Percentiles rank a stretch among this genome's conserved stretches.
Evolutionary conservation across 768 basidiomycete genomes (phyloP).

Genomic region (Suillus luteus): DNA sequence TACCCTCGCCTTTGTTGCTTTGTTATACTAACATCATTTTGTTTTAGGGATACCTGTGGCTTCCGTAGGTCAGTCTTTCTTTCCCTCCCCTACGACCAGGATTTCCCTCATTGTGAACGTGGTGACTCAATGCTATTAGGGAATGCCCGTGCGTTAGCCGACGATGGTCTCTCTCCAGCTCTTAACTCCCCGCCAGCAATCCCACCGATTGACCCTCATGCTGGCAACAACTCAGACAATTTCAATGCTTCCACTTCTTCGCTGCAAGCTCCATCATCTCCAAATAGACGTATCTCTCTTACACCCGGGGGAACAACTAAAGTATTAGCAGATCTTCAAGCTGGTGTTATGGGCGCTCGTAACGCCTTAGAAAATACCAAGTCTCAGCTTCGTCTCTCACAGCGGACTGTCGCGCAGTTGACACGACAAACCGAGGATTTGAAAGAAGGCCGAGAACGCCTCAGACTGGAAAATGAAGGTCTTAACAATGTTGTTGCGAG

Average conservation of each 20-base stretch:
- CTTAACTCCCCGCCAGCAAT: conserved; percentile 35
- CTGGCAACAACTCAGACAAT: conserved; percentile 25
- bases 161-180: conserved; percentile 55
- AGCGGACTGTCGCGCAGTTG: conserved; percentile 80
- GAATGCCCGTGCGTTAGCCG: conserved; percentile 81
- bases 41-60: conserved; percentile 71
- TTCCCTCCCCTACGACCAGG: conserved; percentile 14
- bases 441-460: conserved; percentile 82
- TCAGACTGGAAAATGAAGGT: conserved; percentile 84
- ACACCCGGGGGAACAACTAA: conserved; percentile 83
- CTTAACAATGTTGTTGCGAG: conserved; percentile 85
- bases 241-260: conserved; percentile 38
- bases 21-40: conserved; percentile 20
- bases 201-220: conserved; percentile 39
- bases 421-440: conserved; percentile 87
- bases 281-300: conserved; percentile 60
- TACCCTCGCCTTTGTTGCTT: conserved; percentile 14
- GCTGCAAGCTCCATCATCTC: conserved; percentile 46
- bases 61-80: conserved; percentile 63
- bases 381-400: conserved; percentile 75
- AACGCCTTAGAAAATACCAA: conserved; percentile 88
- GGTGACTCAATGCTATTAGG: conserved; percentile 45
- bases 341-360: conserved; percentile 76
- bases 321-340: conserved; percentile 85
- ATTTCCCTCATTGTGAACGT: conserved; percentile 23